Base-by-base conservation (phyloP, 1,139 yeast species). In the Magnusiomyces ingens region DNA sequence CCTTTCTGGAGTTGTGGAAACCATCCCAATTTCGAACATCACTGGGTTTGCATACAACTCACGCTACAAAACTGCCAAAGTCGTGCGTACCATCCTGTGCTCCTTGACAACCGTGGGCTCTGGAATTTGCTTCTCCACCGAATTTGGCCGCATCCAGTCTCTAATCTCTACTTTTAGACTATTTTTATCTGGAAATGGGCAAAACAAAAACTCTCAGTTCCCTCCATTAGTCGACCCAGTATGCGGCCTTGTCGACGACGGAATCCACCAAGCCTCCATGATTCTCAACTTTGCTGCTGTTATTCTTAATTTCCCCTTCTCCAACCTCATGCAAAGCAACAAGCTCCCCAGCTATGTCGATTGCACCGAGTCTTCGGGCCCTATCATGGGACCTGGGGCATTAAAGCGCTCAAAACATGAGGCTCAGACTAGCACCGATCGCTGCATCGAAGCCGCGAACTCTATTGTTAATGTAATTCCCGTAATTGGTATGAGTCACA, bases 361-460 rank as follows among this genome's bases (percentile, higher is more conserved):
- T 17, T 53, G 58, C 44, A 53, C 52, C 2, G 55, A 53, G 5
- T 50, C 51, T 41, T 51, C 56, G 2, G 56, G 52, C 3, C 58
- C 58, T 4, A 41, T 49, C 5, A 38, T 53, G 45, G 22, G 50
- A 8, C 46, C 49, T 10, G 48, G 51, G 10, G 48, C 47, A 18
- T 21, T 50, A 21, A 44, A 49, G 4, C 36, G 46, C 13, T 41
- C 51, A 15, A 43, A 49, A 35, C 49, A 47, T 26, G 48, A 55
- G 18, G 46, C 49, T 5, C 45, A 52, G 3, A 49, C 53, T 18
- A 53, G 55, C 45, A 53, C 58, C 1, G 32, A 53, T 12, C 54
- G 49, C 18, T 55, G 58, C 37, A 51, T 55, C 8, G 51, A 51
- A 35, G 58, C 58, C n/a, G 58, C 58, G 2, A 55, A 51, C 44